Base-by-base conservation (phyloP, 2,329 filamentous ascomycete genomes). In the Phoma herbarum region DNA sequence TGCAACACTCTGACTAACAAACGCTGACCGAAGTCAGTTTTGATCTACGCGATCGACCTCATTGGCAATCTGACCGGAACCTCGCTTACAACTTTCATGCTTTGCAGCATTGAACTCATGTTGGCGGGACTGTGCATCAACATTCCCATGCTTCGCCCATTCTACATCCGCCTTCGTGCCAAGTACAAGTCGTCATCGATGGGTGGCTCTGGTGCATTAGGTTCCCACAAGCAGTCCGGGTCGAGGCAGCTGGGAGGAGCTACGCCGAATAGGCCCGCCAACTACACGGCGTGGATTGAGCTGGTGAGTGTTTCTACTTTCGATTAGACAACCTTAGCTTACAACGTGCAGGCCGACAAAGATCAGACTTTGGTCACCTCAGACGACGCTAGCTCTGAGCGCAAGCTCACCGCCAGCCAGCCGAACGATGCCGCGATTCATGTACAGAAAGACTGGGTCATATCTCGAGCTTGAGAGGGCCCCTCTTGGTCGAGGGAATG, bases 251-350 rank as follows among this genome's bases (percentile, higher is more conserved):
- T 39, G 35, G 37, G 52, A 2, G 18, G 49, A 3, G 18, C 54
- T n/a, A 31, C 37, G 8, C 57, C 59, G 25, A 39, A 44, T 23
- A 59, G 59, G n/a, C 52, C 59, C 16, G 63, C 52, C 0, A 63
- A 62, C 35, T 64, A 68, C 42, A 66, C 52, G 39, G 60, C 66
- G n/a, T 68, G 64, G 66, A 63, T 68, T 29, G 66, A 68, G 52
- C 35, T 68, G 57, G 66, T 68, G 43, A 26, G 63, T 60, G 18
- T 16, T 39, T 11, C 35, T n/a, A 41, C 25, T 29, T 29, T 2
- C 9, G 8, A n/a, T 11, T 1, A 8, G 8, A 18, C 16, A 12
- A 22, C 5, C 2, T 20, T 18, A 11, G 29, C 49, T 65, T 37
- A 66, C 33, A 11, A n/a, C 18, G 16, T 23, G 16, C 23, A 68